phyloP scores from a whole-genome alignment of 2,329 filamentous ascomycete genomes.

The Corinectria fuckeliana region DNA sequence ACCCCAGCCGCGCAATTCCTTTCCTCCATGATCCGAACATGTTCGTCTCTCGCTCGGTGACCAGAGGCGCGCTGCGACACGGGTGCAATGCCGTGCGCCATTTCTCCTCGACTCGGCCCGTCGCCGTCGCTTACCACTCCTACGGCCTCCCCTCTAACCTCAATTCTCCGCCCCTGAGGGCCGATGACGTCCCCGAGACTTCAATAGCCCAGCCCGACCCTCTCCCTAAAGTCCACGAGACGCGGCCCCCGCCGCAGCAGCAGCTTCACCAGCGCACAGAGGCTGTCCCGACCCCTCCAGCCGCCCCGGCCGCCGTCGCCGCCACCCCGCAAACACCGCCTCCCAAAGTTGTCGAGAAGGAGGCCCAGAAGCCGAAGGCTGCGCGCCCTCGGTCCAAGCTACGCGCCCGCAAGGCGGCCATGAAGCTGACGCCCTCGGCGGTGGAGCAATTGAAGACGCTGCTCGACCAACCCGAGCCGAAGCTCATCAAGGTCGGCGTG shows the following conservation, averaged over 20 bases:
- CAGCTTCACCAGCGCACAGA: constrained; percentile 24
- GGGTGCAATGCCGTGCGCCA: constrained; percentile 50
- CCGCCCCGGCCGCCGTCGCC: constrained; percentile 29
- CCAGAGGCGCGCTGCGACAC: constrained; percentile 49
- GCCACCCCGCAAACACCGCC: constrained; percentile 26
- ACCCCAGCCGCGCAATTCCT: constrained; percentile 3
- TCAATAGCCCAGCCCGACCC: constrained; percentile 54
- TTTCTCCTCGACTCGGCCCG: constrained; percentile 46
- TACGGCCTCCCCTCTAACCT: constrained; percentile 56
- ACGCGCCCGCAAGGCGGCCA: constrained; percentile 83
- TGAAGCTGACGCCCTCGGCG: constrained; percentile 82
- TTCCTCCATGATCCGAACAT: constrained; percentile 45
- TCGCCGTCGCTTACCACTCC: constrained; percentile 54
- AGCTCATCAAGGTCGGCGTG: constrained; percentile 93
- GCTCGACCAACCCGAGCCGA: constrained; percentile 84
- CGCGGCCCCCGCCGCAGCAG: constrained; percentile 49
- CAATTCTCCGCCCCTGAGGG: constrained; percentile 48
- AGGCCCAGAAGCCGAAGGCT: constrained; percentile 71
- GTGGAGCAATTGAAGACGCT: constrained; percentile 79
- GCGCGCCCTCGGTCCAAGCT: constrained; percentile 46
- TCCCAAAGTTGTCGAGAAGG: constrained; percentile 59
- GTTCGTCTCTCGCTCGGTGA: constrained; percentile 51
- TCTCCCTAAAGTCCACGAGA: constrained; percentile 60
- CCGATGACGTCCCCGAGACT: constrained; percentile 53
- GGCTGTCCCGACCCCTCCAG: constrained; percentile 19